These are phyloP conservation scores for Clonostachys sp. DNA, from an alignment of 2,329 filamentous ascomycete genomes.

Conservation along the genomic window DNA sequence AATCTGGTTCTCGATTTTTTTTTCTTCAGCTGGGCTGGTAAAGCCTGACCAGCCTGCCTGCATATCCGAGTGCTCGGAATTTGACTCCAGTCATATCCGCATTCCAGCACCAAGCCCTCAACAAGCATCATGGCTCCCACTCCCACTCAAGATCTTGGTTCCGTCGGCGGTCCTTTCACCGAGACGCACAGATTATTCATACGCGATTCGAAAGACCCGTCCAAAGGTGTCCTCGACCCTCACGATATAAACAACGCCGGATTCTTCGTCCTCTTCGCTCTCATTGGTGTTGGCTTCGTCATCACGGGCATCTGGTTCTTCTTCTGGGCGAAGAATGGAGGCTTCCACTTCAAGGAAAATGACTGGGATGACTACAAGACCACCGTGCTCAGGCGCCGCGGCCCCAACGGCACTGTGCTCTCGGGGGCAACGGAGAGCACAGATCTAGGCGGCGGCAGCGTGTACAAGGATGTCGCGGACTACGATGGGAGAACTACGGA, in stretches of 20 bases:
- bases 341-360: slow-evolving; percentile 76
- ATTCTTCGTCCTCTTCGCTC: slow-evolving; percentile 80
- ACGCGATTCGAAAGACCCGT: slow-evolving; percentile 33
- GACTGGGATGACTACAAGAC: slow-evolving; percentile 99
- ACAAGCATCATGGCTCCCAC: slow-evolving; percentile 19
- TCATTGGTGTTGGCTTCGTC: slow-evolving; percentile 76
- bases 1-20: no score
- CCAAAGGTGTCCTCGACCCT: slow-evolving; percentile 45
- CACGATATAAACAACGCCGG: slow-evolving; percentile 60
- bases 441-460: slow-evolving; percentile 79
- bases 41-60: no score
- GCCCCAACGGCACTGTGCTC: slow-evolving; percentile 82
- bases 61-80: no score
- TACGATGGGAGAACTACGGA: slow-evolving; percentile 11
- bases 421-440: slow-evolving; percentile 80
- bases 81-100: neutral
- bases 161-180: slow-evolving; percentile 32
- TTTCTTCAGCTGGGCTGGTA: no score
- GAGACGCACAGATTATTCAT: slow-evolving; percentile 21
- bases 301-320: slow-evolving; percentile 89
- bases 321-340: slow-evolving; percentile 96
- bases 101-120: slow-evolving; percentile 13
- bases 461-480: slow-evolving; percentile 68
- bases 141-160: slow-evolving; percentile 10
- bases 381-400: slow-evolving; percentile 83